phyloP scores from a whole-genome alignment of 441 rosid genomes.

The Euphorbia corollata region DNA sequence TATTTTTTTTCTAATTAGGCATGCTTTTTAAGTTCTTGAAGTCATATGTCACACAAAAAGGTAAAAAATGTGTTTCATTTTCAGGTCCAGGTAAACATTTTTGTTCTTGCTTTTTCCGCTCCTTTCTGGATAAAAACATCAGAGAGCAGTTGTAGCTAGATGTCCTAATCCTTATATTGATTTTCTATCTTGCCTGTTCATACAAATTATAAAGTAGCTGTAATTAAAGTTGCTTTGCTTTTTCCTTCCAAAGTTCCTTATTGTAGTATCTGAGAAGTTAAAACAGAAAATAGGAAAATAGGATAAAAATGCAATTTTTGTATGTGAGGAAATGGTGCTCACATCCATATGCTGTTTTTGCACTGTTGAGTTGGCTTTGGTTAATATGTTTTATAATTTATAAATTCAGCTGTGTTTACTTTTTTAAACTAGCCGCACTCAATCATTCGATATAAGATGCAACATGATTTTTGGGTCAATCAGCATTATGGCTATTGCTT shows the following conservation, averaged over 20 bases:
- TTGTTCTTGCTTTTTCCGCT: too few species aligned
- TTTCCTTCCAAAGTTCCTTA: background rate
- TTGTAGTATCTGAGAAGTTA: background rate
- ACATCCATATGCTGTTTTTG: background rate
- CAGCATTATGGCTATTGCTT: background rate
- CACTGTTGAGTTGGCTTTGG: background rate
- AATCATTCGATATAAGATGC: background rate
- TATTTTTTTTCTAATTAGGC: too few species aligned
- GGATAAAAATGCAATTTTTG: background rate
- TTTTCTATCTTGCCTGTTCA: background rate
- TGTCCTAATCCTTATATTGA: background rate
- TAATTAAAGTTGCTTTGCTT: background rate
- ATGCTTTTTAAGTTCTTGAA: background rate
- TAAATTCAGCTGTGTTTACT: background rate
- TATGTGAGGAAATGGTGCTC: background rate
- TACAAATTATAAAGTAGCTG: background rate
- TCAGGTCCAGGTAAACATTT: background rate
- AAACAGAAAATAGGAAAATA: background rate
- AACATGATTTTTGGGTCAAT: background rate
- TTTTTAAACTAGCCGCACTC: background rate
- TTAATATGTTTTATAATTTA: background rate
- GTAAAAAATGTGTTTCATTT: background rate
- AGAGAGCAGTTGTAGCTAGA: background rate
- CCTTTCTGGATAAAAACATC: background rate
- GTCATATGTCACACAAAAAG: background rate